A percentile compares a stretch with the other conserved stretches of the same genome.
Conservation (phyloP, 2,329 filamentous ascomycete genomes). For the Juglanconis sp. region DNA sequence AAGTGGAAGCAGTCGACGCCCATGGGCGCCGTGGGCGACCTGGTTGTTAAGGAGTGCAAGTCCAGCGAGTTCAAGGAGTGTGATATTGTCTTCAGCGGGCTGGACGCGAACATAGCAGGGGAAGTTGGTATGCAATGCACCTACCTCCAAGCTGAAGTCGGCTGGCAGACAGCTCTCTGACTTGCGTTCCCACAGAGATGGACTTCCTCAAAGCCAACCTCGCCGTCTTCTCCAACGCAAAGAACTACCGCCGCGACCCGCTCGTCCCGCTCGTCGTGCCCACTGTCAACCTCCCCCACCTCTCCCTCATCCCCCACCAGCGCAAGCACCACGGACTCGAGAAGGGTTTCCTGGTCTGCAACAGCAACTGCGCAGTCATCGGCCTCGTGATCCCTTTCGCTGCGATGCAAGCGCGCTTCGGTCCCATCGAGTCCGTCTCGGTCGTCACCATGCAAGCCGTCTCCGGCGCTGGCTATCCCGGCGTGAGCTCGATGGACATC, state of each 20-base stretch:
- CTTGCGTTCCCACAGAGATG: constrained; percentile 60
- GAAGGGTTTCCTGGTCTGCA: constrained; percentile 93
- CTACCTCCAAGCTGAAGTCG: too few relatives aligned
- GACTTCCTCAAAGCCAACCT: constrained; percentile 86
- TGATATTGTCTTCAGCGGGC: constrained; percentile 87
- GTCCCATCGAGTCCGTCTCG: constrained; percentile 69
- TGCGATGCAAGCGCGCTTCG: constrained; percentile 82
- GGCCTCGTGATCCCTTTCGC: constrained; percentile 93
- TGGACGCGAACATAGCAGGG: constrained; percentile 89
- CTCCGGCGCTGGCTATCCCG: constrained; percentile 86
- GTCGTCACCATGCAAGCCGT: constrained; percentile 96
- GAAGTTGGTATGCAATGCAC: constrained; percentile 68
- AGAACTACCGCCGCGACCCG: constrained; percentile 91
- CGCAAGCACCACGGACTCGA: constrained; percentile 67
- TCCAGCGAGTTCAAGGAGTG: constrained; percentile 82
- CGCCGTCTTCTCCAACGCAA: constrained; percentile 94
- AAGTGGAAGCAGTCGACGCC: constrained; percentile 89
- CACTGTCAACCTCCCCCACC: constrained; percentile 86
- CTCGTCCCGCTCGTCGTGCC: constrained; percentile 91
- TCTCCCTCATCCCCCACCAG: constrained; percentile 88
- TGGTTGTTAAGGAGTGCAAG: constrained; percentile 82
- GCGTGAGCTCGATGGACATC: constrained; percentile 91
- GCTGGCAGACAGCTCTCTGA: background rate
- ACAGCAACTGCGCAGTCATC: constrained; percentile 97
- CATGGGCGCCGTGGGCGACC: constrained; percentile 74